These are phyloP conservation scores for Ballota nigra DNA, from an alignment of 257 asterid species.

Conservation along the genomic window DNA sequence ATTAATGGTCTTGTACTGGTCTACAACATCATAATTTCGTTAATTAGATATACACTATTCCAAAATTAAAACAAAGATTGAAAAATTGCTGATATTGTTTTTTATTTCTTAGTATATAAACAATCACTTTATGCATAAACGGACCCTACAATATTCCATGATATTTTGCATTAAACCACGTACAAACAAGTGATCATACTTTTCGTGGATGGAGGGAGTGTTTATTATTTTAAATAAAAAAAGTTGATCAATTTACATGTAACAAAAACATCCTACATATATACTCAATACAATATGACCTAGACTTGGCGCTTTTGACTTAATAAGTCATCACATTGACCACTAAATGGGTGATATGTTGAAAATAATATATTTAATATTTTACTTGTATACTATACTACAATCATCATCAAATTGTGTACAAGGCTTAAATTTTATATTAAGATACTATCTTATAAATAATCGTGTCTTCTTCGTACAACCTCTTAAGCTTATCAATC, in stretches of 20 bases:
- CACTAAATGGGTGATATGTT: background rate
- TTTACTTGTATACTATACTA: background rate
- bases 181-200: no score
- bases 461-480: background rate
- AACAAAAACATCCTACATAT: background rate
- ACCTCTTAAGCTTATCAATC: background rate
- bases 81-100: no score
- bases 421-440: background rate
- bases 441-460: background rate
- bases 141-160: no score
- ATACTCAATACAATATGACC: background rate
- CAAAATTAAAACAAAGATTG: no score
- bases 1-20: no score
- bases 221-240: background rate
- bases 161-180: no score
- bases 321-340: background rate
- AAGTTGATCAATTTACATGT: background rate
- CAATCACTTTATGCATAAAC: no score
- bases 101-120: no score
- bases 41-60: no score
- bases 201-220: no score
- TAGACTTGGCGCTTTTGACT: background rate
- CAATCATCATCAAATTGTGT: no score
- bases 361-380: background rate
- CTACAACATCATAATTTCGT: no score